phyloP scores from a whole-genome alignment of 140 eudicot species.

The Cichorium intybus region DNA sequence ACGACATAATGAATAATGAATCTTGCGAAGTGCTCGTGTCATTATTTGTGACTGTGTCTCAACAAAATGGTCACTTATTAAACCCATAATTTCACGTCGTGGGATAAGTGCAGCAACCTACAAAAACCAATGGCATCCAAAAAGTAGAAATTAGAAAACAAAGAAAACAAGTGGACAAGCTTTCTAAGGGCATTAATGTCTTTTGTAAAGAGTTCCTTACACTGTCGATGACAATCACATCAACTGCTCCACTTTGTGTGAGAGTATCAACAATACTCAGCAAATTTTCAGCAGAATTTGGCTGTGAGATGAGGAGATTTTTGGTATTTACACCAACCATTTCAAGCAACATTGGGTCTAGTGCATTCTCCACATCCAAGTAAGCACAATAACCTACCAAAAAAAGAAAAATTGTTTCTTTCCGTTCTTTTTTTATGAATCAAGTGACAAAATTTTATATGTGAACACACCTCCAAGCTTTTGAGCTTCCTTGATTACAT shows the following conservation, averaged over 20 bases:
- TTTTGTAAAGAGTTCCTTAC: constrained; percentile 43
- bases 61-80: constrained; percentile 24
- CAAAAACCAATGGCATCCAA: constrained; percentile 15
- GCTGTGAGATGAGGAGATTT: constrained; percentile 83
- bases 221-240: constrained; percentile 92
- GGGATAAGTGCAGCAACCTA: constrained; percentile 99
- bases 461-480: constrained; percentile 75
- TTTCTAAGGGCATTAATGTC: background rate
- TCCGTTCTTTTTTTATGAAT: too few relatives aligned
- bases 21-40: constrained; percentile 86
- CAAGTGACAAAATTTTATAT: background rate
- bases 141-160: background rate
- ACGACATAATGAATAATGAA: constrained; percentile 73
- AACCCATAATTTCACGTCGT: constrained; percentile 59
- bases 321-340: constrained; percentile 71
- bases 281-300: constrained; percentile 94
- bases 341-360: constrained; percentile 75
- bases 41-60: constrained; percentile 66
- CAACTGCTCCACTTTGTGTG: constrained; percentile 88
- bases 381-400: constrained; percentile 90
- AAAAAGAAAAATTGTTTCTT: too few relatives aligned
- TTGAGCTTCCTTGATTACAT: constrained; percentile 91
- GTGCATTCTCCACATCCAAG: constrained; percentile 90
- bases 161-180: too few relatives aligned
- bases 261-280: constrained; percentile 84